Evolutionary conservation across 768 basidiomycete genomes (phyloP).

Genomic region (Termitomyces sp.): DNA sequence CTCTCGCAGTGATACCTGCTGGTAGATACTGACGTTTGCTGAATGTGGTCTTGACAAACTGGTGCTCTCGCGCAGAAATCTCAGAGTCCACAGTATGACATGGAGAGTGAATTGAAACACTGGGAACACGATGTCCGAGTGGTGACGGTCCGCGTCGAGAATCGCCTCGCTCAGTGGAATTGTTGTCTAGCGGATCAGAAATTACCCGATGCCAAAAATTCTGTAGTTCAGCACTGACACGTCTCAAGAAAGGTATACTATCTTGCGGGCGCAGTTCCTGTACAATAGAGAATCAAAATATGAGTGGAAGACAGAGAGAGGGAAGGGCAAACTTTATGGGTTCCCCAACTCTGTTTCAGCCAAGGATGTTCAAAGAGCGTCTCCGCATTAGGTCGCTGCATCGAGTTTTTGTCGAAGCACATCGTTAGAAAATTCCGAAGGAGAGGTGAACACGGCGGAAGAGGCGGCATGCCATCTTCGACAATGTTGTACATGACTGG

Average conservation of each 20-base stretch:
- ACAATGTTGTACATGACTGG: conserved; percentile 96
- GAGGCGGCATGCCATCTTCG: conserved; percentile 83
- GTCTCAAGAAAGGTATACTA: conserved; percentile 90
- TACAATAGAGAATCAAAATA: background rate
- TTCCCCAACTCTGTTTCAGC: conserved; percentile 76
- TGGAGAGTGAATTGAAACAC: conserved; percentile 26
- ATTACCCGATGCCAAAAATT: conserved; percentile 54
- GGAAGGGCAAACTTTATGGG: conserved; percentile 55
- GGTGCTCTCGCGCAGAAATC: conserved; percentile 66
- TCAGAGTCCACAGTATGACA: conserved; percentile 35
- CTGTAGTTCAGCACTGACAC: conserved; percentile 82
- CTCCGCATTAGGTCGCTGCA: conserved; percentile 77
- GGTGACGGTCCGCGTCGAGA: conserved; percentile 28
- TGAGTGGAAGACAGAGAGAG: background rate
- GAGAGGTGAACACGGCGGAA: conserved; percentile 73
- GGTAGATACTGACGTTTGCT: conserved; percentile 66
- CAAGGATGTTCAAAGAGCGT: conserved; percentile 86
- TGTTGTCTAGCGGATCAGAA: conserved; percentile 34
- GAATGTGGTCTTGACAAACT: conserved; percentile 90
- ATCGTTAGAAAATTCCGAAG: conserved; percentile 75
- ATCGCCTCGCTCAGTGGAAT: conserved; percentile 22
- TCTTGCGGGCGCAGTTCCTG: conserved; percentile 87
- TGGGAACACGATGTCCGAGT: conserved; percentile 32
- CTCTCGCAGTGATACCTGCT: conserved; percentile 1
- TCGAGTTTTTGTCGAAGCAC: conserved; percentile 90